A percentile compares a stretch with the other conserved stretches of the same genome.
These are phyloP conservation scores for Vigna hirtella DNA, from an alignment of 306 rosid species.

Conservation along the genomic window DNA sequence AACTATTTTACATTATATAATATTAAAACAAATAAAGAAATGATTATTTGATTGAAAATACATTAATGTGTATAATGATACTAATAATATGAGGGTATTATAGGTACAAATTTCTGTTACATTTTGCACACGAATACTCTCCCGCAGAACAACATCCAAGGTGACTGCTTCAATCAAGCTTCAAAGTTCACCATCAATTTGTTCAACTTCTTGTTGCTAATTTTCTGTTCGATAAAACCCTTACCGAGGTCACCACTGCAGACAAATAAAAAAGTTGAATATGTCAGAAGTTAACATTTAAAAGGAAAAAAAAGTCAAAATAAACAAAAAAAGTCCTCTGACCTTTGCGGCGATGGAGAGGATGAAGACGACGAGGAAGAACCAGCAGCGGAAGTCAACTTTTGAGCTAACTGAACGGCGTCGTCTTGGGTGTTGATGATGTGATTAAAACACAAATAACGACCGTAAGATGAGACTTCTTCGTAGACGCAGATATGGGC, in stretches of 20 bases:
- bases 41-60: constrained; percentile 32
- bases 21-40: constrained; percentile 38
- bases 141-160: constrained; percentile 23
- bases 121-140: constrained; percentile 30
- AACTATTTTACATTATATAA: background rate
- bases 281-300: background rate
- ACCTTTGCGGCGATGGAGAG: constrained; percentile 61
- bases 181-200: constrained; percentile 72
- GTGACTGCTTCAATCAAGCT: constrained; percentile 40
- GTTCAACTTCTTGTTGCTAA: constrained; percentile 88
- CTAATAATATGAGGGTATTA: constrained; percentile 25
- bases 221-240: constrained; percentile 64
- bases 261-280: background rate
- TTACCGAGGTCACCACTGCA: constrained; percentile 60
- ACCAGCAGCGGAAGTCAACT: constrained; percentile 57
- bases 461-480: constrained; percentile 82
- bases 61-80: constrained; percentile 4
- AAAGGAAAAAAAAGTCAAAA: background rate
- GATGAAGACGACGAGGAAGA: constrained; percentile 36
- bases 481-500: constrained; percentile 77
- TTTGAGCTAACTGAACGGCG: constrained; percentile 68
- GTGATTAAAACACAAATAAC: constrained; percentile 84
- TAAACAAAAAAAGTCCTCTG: background rate
- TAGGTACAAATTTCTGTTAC: constrained; percentile 34
- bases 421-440: constrained; percentile 64